These are phyloP conservation scores for Trametes cinnabarina DNA, from an alignment of 768 basidiomycete genomes.

Conservation along the genomic window DNA sequence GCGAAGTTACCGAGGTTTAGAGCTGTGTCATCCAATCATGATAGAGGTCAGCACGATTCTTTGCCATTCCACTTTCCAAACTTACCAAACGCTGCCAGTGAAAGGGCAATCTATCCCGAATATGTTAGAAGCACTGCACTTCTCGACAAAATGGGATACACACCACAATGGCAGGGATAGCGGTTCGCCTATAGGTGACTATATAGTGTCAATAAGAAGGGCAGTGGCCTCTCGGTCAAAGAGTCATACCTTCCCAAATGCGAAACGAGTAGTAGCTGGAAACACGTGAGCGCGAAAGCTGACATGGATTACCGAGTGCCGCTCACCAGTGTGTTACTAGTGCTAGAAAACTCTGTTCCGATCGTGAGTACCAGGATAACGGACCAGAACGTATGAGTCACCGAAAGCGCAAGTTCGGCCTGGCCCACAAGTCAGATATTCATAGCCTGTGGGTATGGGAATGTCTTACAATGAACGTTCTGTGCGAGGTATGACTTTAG, in stretches of 20 bases:
- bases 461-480: conserved; percentile 22
- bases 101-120: neutral
- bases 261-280: conserved; percentile 23
- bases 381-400: neutral
- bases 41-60: no score
- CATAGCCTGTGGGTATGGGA: neutral
- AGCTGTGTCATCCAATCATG: neutral
- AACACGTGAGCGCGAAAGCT: neutral
- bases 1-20: neutral
- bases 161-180: conserved; percentile 8
- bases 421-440: neutral
- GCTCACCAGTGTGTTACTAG: conserved; percentile 23
- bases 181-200: neutral
- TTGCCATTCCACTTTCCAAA: no score
- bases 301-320: neutral
- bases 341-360: conserved; percentile 15
- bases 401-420: conserved; percentile 22
- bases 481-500: neutral
- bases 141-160: neutral
- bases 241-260: conserved; percentile 7
- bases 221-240: neutral
- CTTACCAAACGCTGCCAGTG: conserved; percentile 2
- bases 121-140: neutral
- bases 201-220: neutral
- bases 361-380: neutral